These are phyloP conservation scores for Pelargonium citronellum DNA, from an alignment of 441 rosid genomes.

Conservation along the genomic window DNA sequence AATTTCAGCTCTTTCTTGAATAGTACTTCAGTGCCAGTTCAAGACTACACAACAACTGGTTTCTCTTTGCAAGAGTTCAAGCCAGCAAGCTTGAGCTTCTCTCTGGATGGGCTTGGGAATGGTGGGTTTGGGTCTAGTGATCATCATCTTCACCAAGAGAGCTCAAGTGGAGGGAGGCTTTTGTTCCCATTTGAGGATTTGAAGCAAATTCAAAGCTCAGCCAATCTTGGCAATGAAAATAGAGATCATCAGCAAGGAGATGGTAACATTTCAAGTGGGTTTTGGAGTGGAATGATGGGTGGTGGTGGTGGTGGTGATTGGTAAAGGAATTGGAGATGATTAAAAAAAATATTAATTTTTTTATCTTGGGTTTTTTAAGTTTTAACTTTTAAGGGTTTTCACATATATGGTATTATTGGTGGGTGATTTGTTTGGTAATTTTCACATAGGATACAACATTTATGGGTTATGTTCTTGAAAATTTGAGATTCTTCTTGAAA, in stretches of 20 bases:
- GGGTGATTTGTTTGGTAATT: constrained; percentile 38
- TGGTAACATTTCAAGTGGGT: constrained; percentile 37
- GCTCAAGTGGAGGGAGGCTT: constrained; percentile 37
- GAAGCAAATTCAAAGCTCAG: constrained; percentile 33
- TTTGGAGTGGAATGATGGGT: constrained; percentile 79
- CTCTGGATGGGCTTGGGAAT: constrained; percentile 58
- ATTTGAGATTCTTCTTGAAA: too few species aligned
- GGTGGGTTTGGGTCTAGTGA: constrained; percentile 15
- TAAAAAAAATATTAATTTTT: constrained; percentile 21
- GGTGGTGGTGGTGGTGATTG: constrained; percentile 31
- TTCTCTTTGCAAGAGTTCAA: constrained; percentile 64
- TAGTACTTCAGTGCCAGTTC: constrained; percentile 35
- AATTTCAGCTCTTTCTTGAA: constrained; percentile 49
- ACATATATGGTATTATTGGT: too few species aligned
- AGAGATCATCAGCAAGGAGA: constrained; percentile 32
- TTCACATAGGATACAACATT: too few species aligned
- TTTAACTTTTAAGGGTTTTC: neutral
- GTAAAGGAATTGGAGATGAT: constrained; percentile 56
- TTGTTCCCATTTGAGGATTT: constrained; percentile 79
- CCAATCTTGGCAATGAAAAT: constrained; percentile 17
- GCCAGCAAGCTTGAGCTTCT: constrained; percentile 52
- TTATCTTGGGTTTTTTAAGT: neutral
- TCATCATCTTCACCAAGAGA: too few species aligned
- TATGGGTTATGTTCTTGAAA: too few species aligned
- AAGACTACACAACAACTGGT: constrained; percentile 36